These are phyloP conservation scores for Nannochloris sp. DNA, from an alignment of 139 green algal species.

Conservation along the genomic window DNA sequence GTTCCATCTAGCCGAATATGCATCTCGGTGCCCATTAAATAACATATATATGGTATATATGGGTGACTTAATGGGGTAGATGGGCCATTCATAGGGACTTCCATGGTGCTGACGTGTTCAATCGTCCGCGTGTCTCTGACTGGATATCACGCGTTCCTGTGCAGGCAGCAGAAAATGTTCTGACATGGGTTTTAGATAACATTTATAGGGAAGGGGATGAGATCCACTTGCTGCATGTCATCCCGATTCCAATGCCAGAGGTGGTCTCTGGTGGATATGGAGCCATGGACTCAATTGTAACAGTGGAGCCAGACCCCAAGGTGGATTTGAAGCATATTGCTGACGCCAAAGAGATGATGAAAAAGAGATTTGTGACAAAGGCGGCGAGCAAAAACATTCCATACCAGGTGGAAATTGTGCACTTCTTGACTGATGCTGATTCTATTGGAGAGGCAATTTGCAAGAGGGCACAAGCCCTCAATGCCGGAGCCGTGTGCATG, in stretches of 20 bases:
- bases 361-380: slow-evolving; percentile 35
- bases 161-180: slow-evolving; percentile 21
- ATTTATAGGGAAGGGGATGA: slow-evolving; percentile 25
- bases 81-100: background rate
- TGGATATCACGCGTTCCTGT: background rate
- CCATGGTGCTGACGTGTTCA: background rate
- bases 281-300: slow-evolving; percentile 20
- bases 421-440: slow-evolving; percentile 48
- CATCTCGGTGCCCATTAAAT: no score
- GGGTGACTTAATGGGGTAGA: no score
- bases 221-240: slow-evolving; percentile 32
- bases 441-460: slow-evolving; percentile 40
- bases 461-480: slow-evolving; percentile 39
- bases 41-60: no score
- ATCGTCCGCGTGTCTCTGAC: background rate
- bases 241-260: slow-evolving; percentile 19
- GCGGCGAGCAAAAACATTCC: slow-evolving; percentile 20
- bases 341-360: slow-evolving; percentile 41
- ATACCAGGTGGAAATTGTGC: slow-evolving; percentile 46
- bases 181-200: slow-evolving; percentile 30
- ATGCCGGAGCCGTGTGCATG: slow-evolving; percentile 41
- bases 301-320: slow-evolving; percentile 27
- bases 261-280: slow-evolving; percentile 20
- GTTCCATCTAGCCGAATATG: background rate
- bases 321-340: slow-evolving; percentile 34